Conservation (phyloP, 2,329 filamentous ascomycete species). For the Diaporthe vexans region DNA sequence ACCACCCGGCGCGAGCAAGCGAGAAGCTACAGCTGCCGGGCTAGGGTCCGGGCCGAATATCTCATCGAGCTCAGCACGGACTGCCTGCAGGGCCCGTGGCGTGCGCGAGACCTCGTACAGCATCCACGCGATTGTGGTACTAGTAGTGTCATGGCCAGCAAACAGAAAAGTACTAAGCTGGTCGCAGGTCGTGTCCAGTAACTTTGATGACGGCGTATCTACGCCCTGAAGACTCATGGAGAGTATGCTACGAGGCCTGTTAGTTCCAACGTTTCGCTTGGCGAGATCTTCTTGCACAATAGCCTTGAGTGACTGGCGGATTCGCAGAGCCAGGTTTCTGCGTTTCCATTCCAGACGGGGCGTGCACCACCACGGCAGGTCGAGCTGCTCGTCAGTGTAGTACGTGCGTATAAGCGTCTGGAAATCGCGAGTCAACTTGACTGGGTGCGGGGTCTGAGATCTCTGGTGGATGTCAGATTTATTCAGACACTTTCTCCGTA, state of each 20-base stretch:
- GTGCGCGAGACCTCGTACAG: conserved; percentile 49
- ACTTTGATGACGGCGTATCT: conserved; percentile 42
- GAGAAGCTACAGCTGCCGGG: conserved; percentile 41
- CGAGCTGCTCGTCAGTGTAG: conserved; percentile 11
- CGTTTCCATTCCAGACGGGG: conserved; percentile 27
- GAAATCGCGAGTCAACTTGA: conserved; percentile 8
- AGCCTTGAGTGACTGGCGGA: background rate
- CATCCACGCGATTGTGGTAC: conserved; percentile 48
- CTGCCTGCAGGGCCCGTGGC: conserved; percentile 42
- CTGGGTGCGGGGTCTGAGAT: conserved; percentile 11
- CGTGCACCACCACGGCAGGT: conserved; percentile 26
- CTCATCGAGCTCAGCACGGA: conserved; percentile 49
- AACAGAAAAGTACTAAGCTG: conserved; percentile 52
- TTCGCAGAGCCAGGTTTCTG: background rate
- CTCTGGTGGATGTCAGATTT: background rate
- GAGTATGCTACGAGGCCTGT: conserved; percentile 44
- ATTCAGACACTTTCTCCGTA: too few species aligned
- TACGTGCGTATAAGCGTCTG: conserved; percentile 15
- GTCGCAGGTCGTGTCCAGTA: conserved; percentile 47
- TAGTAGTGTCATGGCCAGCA: conserved; percentile 53
- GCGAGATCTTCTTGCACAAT: background rate
- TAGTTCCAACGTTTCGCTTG: background rate
- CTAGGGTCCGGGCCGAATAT: conserved; percentile 46
- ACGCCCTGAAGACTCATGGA: conserved; percentile 46
- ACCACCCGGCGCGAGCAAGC: conserved; percentile 42